Conservation (phyloP, 139 green algal species). For the Deuterostichococcus epilithicus region DNA sequence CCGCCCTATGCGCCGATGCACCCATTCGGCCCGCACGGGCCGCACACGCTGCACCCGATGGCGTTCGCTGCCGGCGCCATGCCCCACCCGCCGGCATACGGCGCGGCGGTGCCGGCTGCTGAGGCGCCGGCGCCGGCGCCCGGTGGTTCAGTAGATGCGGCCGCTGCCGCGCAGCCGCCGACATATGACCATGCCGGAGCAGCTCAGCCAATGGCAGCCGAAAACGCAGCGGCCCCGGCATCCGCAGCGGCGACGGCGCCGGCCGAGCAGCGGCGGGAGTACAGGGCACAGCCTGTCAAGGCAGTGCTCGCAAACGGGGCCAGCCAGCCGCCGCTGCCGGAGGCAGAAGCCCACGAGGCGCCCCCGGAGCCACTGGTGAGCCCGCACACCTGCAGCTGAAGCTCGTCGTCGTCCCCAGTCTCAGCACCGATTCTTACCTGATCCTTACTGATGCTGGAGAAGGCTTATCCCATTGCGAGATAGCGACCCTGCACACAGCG, state of each 20-base stretch:
- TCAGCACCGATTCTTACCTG: too few relatives aligned
- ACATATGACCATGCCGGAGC: background rate
- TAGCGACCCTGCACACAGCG: background rate
- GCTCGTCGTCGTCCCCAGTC: too few relatives aligned
- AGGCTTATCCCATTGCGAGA: too few relatives aligned
- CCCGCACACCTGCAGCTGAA: too few relatives aligned
- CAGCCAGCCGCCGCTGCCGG: background rate
- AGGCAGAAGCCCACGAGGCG: background rate
- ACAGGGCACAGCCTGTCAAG: slow-evolving; percentile 15
- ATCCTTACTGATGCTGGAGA: too few relatives aligned
- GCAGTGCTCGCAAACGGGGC: background rate
- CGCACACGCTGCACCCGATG: background rate
- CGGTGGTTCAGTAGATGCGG: background rate
- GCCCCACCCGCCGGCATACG: background rate
- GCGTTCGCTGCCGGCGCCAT: background rate
- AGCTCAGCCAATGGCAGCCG: background rate
- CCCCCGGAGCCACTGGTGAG: background rate
- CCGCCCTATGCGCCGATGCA: slow-evolving; percentile 1
- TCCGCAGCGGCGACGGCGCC: background rate
- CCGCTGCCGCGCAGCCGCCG: background rate
- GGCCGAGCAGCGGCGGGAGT: background rate
- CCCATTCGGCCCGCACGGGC: too few relatives aligned
- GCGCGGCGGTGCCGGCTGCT: too few relatives aligned
- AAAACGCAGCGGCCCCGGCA: background rate
- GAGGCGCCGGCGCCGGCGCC: too few relatives aligned